Base-by-base conservation (phyloP, 225 moss, liverwort and hornwort genomes). In the Marchantia paleacea region DNA sequence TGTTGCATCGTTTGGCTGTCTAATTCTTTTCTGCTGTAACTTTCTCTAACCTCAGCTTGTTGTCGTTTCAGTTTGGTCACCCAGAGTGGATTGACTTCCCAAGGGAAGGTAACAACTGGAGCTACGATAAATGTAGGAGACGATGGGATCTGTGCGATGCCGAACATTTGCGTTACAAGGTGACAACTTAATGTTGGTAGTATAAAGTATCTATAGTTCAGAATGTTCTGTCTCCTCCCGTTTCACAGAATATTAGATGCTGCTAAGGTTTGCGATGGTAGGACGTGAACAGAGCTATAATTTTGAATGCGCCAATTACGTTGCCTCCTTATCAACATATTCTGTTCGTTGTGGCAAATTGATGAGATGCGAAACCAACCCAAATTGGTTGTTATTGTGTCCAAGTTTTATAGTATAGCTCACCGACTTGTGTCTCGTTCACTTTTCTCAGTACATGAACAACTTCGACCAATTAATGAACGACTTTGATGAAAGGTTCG, bases 1-100 rank as follows among this genome's bases (percentile, higher is more conserved):
- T n/a, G n/a, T n/a, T n/a, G n/a, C n/a, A n/a, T n/a, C n/a, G n/a
- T n/a, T 9, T 48, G 19, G 22, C 50, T 50, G 9, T 2, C 20
- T 50, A 31, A 72, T 51, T 50, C 24, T 50, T n/a, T 7, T 12
- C 0, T n/a, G 49, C 16, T 50, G 49, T 2, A 71, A 49, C 54
- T 55, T 74, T 75, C 18, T 48, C 55, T 29, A 63, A 62, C 22
- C 58, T n/a, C 22, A 31, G 9, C 12, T 61, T 22, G 20, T 62
- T 20, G 9, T 4, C 24, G 6, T 47, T 79, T 76, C 89, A 94
- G 96, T 97, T 94, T 81, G 96, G 96, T 70, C 96, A 97, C 81
- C 94, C 96, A 52, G 94, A 97, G 84, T 97, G 96, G 96, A 91
- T 97, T 64, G 96, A 97, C 67, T 97, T 97, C 77, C 96, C 96